Evolutionary conservation across 768 basidiomycete genomes (phyloP), one percentile per base, ranked within the genome.

Genomic region (Punctularia strigosozonata): DNA sequence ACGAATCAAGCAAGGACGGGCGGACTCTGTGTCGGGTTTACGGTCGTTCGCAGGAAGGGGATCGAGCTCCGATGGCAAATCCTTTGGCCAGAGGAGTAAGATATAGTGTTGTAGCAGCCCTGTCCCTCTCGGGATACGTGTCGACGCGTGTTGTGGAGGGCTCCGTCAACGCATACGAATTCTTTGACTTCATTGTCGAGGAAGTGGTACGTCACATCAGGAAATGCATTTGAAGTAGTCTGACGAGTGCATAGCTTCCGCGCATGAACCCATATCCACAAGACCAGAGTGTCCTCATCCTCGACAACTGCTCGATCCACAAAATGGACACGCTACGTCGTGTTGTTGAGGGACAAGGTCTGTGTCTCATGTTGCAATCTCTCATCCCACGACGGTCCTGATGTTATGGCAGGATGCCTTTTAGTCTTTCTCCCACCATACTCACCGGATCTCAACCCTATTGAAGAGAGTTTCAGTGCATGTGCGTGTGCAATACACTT

Each of bases 241-340:
- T 43, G 19, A 31, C 4, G 25, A 20, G 15, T 37, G 18, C 32
- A 3, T 17, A 51, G 52, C 50, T 53, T 6, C 55, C 53, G 18
- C 40, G 45, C 18, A 38, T 58, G 19, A 60, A 50, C 18, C 62
- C 62, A 15, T 68, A 53, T 48, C 63, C 62, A 0, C 53, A 47
- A 3, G 45, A 47, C 6, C 39, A 44, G 10, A 66, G 64, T 44
- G 51, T 64, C 4, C 48, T 66, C 20, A 50, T 68, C 2, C 39
- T 66, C 25, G 58, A 66, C 33, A 67, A 67, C 41, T 63, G 63
- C 35, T 39, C 48, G 2, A 67, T 67, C 34, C 64, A 68, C 43
- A 63, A 67, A 22, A 52, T 55, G 32, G 56, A 59, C n/a, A 60
- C 60, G 4, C 42, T 67, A n/a, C 48, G 52, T 1, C 24, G 41